phyloP scores from a whole-genome alignment of 192 early-diverging fungal genomes.

The Lobosporangium transversale region DNA sequence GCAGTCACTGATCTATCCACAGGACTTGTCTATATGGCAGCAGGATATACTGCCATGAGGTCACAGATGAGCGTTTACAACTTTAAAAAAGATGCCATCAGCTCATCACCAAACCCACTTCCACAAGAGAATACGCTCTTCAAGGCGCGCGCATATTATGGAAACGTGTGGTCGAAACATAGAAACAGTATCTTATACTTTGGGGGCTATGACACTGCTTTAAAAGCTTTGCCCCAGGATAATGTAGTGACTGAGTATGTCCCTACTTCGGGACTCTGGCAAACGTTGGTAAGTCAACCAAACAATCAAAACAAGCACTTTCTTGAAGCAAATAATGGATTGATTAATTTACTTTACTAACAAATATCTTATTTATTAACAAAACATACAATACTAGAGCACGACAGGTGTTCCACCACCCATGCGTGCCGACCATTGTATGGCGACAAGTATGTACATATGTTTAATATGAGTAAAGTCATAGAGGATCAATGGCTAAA shows the following conservation, averaged over 20 bases:
- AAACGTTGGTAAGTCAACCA: constrained; percentile 9
- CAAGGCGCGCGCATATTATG: constrained; percentile 23
- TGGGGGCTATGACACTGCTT: constrained; percentile 26
- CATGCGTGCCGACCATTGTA: constrained; percentile 42
- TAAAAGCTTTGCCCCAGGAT: not conserved
- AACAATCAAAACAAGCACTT: too few species aligned
- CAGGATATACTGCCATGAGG: constrained; percentile 20
- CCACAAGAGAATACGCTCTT: not conserved
- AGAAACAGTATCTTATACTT: constrained; percentile 29
- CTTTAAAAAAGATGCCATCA: constrained; percentile 14
- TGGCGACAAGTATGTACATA: constrained; percentile 49
- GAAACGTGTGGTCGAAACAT: constrained; percentile 3
- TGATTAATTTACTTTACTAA: too few species aligned
- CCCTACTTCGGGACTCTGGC: constrained; percentile 3
- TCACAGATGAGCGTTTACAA: constrained; percentile 25
- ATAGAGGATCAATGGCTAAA: too few species aligned
- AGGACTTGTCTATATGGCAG: constrained; percentile 31
- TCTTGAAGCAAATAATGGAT: not conserved
- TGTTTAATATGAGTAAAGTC: too few species aligned
- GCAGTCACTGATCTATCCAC: constrained; percentile 33
- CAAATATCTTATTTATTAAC: too few species aligned
- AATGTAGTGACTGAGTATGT: constrained; percentile 39
- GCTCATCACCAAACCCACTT: not conserved
- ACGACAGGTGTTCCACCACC: constrained; percentile 21
- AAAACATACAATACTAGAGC: too few species aligned